A percentile compares a stretch with the other conserved stretches of the same genome.
These are phyloP conservation scores for Paracoccidioides lutzii DNA, from an alignment of 2,329 filamentous ascomycete genomes.

Conservation along the genomic window DNA sequence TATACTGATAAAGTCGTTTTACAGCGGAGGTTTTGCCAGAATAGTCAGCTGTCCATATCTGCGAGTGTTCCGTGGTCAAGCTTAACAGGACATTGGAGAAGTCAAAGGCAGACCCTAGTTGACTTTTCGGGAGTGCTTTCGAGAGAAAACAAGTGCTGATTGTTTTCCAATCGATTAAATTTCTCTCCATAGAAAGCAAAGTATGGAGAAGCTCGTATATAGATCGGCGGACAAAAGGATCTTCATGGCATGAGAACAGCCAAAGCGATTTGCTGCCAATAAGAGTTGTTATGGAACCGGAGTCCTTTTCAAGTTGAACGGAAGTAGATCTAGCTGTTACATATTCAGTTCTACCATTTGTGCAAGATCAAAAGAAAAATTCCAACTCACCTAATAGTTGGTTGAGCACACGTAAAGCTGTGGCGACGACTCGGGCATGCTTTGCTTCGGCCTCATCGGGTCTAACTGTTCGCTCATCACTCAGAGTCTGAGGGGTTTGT, in stretches of 20 bases:
- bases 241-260: slow-evolving; percentile 44
- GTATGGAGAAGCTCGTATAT: slow-evolving; percentile 44
- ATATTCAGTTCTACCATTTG: neutral
- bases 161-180: slow-evolving; percentile 47
- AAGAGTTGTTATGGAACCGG: slow-evolving; percentile 51
- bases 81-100: slow-evolving; percentile 54
- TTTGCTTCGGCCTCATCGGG: slow-evolving; percentile 76
- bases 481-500: slow-evolving; percentile 70
- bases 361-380: neutral
- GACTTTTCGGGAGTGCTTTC: slow-evolving; percentile 59
- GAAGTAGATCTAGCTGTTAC: slow-evolving; percentile 21
- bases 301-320: slow-evolving; percentile 47
- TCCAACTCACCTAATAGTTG: slow-evolving; percentile 36
- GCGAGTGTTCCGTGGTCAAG: slow-evolving; percentile 52
- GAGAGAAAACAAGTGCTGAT: slow-evolving; percentile 59
- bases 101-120: slow-evolving; percentile 60
- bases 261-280: slow-evolving; percentile 51
- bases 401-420: slow-evolving; percentile 43
- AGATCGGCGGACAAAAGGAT: slow-evolving; percentile 45
- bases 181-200: slow-evolving; percentile 36
- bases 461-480: slow-evolving; percentile 75
- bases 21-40: slow-evolving; percentile 43
- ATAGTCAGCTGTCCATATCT: slow-evolving; percentile 60
- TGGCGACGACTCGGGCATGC: slow-evolving; percentile 63
- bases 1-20: slow-evolving; percentile 54